These are phyloP conservation scores for Pseudoperonospora humuli DNA, from an alignment of 352 stramenopile genomes.

Conservation along the genomic window DNA sequence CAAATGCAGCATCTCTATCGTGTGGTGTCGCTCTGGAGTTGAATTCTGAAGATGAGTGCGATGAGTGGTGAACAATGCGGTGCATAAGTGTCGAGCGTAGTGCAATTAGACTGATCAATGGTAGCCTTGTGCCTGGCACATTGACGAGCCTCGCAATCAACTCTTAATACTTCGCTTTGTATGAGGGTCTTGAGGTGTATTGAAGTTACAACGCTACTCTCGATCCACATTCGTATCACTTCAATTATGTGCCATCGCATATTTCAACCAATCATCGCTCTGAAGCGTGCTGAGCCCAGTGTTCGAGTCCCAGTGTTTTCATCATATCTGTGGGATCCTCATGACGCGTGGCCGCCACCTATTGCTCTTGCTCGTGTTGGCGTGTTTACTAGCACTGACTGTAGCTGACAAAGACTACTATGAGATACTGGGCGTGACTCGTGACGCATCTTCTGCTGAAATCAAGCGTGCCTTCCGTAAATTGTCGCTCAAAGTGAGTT, in stretches of 20 bases:
- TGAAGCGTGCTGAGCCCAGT: not conserved
- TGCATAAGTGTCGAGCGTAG: no score
- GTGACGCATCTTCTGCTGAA: slow-evolving; percentile 54
- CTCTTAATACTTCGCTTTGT: no score
- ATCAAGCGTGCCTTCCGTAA: slow-evolving; percentile 85
- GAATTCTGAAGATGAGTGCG: no score
- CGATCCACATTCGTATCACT: no score
- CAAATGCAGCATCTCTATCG: no score
- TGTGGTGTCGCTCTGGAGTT: no score
- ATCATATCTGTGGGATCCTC: not conserved
- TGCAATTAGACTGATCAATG: no score
- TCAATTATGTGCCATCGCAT: not conserved
- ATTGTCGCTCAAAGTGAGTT: slow-evolving; percentile 75
- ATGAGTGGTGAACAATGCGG: no score
- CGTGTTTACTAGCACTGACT: slow-evolving; percentile 18
- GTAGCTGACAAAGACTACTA: slow-evolving; percentile 57
- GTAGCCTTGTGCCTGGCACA: no score
- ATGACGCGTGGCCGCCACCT: slow-evolving; percentile 24
- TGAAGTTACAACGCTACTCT: no score
- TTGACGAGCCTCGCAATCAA: no score
- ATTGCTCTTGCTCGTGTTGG: slow-evolving; percentile 25
- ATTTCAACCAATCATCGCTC: not conserved
- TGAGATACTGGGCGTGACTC: slow-evolving; percentile 53
- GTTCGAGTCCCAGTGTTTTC: not conserved
- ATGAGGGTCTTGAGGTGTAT: no score